Evolutionary conservation across 257 asterid species (phyloP), one percentile per base, ranked within the genome.

Genomic region (Fraxinus anomala): DNA sequence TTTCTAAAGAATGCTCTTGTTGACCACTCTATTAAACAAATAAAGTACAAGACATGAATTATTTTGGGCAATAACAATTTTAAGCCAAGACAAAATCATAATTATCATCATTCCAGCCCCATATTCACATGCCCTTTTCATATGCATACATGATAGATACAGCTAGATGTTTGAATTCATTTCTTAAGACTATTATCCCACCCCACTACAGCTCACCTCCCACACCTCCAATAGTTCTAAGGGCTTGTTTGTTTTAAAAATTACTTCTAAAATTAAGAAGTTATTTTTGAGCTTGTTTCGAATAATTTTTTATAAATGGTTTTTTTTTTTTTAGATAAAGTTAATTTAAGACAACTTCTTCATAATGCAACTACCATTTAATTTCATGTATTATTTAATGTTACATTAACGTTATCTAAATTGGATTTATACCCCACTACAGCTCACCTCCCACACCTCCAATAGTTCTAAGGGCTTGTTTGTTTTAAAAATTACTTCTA

Each of bases 61-160:
- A 54, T 75, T 70, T 75, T 75, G 68, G 68, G 44, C 24, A 61
- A 39, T 69, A 34, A 76, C 28, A 47, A 44, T 66, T 23, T 66
- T 10, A 76, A 63, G 37, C 40, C 36, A 83, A 81, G 89, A 83
- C 89, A 83, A 83, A 78, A 81, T 77, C 67, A 83, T 78, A 54
- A 73, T 75, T 36, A 79, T 67, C 63, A 79, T 83, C 39, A 77
- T 36, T 67, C 85, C 82, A 77, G 67, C 78, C 74, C 77, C 76
- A 78, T 77, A 81, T 77, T 76, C 86, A 86, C 88, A 79, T 87
- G 89, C 86, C 42, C 34, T 81, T 83, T 80, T 71, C 77, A 77
- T 67, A 81, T 67, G 83, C 63, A 71, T 68, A 80, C 83, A 75
- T 36, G 84, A 81, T 81, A 72, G 36, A 14, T 73, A 78, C 89